Conservation (phyloP, 352 stramenopile genomes). For the Albugo laibachii region DNA sequence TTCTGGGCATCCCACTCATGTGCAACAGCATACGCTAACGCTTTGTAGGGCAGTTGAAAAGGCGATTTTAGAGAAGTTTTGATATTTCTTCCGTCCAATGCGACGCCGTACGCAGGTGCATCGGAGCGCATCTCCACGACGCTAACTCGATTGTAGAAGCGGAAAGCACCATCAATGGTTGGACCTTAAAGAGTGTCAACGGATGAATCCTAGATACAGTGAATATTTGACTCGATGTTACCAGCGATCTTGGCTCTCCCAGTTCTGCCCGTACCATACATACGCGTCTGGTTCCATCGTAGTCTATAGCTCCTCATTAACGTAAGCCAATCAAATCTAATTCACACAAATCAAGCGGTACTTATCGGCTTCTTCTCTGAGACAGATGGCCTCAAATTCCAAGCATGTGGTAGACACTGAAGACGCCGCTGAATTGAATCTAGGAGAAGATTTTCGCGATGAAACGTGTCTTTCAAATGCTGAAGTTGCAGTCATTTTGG, state of each 20-base stretch:
- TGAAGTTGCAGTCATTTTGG: slow-evolving; percentile 76
- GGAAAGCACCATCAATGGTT: slow-evolving; percentile 55
- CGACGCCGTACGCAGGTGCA: slow-evolving; percentile 30
- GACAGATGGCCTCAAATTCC: slow-evolving; percentile 48
- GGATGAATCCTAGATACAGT: neutral
- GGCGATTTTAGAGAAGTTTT: slow-evolving; percentile 52
- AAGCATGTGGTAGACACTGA: slow-evolving; percentile 80
- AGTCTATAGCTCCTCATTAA: too few species aligned
- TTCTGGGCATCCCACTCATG: slow-evolving; percentile 74
- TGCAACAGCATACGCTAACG: slow-evolving; percentile 48
- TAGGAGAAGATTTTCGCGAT: slow-evolving; percentile 76
- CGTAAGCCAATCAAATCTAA: too few species aligned
- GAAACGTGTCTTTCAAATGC: slow-evolving; percentile 81
- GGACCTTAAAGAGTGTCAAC: slow-evolving; percentile 13
- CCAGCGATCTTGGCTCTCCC: too few species aligned
- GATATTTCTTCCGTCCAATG: slow-evolving; percentile 62
- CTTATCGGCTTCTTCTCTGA: too few species aligned
- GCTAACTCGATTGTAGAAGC: slow-evolving; percentile 70
- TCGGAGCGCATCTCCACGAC: slow-evolving; percentile 31
- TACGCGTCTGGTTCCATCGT: too few species aligned
- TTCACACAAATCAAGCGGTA: too few species aligned
- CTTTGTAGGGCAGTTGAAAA: slow-evolving; percentile 33
- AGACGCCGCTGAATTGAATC: slow-evolving; percentile 76
- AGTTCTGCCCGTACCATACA: too few species aligned
- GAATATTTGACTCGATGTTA: too few species aligned